Evolutionary conservation across 345 rosid genomes (phyloP).

Genomic region (Aquilaria malaccensis): DNA sequence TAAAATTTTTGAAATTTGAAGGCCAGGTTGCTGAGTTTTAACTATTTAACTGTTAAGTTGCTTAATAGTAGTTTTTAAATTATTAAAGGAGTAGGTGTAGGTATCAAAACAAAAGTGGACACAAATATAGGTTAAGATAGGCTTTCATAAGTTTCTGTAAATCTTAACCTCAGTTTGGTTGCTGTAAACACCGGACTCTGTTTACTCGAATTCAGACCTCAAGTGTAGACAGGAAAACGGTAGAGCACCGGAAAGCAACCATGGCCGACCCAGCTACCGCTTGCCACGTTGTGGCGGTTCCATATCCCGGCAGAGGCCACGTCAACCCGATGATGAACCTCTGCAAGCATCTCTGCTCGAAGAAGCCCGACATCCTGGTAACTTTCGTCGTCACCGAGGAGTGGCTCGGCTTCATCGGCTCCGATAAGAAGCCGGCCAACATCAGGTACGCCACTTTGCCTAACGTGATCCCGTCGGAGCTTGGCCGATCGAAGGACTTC

Average conservation of each 20-base stretch:
- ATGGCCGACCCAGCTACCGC: background rate
- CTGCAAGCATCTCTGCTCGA: slow-evolving; percentile 36
- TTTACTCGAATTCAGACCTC: too few relatives aligned
- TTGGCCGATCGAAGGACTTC: slow-evolving; percentile 23
- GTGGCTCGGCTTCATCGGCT: slow-evolving; percentile 46
- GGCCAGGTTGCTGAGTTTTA: too few relatives aligned
- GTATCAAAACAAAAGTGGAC: too few relatives aligned
- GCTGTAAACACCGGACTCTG: too few relatives aligned
- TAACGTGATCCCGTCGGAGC: slow-evolving; percentile 47
- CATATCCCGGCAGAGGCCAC: slow-evolving; percentile 68
- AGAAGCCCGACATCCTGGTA: slow-evolving; percentile 25
- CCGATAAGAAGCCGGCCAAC: slow-evolving; percentile 28
- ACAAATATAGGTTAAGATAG: too few relatives aligned
- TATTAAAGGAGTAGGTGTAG: too few relatives aligned
- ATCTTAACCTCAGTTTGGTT: too few relatives aligned
- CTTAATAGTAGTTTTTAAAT: too few relatives aligned
- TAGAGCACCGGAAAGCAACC: slow-evolving; percentile 10
- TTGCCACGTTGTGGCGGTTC: slow-evolving; percentile 49
- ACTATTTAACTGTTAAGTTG: too few relatives aligned
- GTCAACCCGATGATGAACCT: slow-evolving; percentile 66
- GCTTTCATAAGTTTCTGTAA: too few relatives aligned
- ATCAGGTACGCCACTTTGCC: slow-evolving; percentile 34
- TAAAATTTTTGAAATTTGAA: too few relatives aligned
- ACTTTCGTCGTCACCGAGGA: slow-evolving; percentile 65
- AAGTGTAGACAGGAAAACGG: background rate